Evolutionary conservation across 2,329 filamentous ascomycete genomes (phyloP).

Genomic region (Trichophyton benhamiae): DNA sequence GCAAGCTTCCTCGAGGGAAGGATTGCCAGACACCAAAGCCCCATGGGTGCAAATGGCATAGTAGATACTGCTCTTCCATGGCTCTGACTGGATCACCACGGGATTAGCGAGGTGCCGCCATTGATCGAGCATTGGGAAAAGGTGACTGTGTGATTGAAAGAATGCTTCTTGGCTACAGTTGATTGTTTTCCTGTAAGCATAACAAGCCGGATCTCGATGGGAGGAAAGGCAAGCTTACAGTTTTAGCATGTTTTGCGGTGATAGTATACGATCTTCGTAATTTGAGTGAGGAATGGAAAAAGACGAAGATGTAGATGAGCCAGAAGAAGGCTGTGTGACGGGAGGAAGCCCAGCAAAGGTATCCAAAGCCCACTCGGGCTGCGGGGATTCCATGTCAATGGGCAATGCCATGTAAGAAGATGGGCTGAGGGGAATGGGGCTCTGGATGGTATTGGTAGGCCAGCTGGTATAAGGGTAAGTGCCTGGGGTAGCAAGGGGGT

Average conservation of each 20-base stretch:
- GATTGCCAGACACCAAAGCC: slow-evolving; percentile 4
- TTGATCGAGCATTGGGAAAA: slow-evolving; percentile 6
- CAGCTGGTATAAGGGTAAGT: slow-evolving; percentile 2
- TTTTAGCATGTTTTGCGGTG: slow-evolving; percentile 3
- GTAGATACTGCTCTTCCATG: slow-evolving; percentile 7
- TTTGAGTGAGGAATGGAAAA: slow-evolving; percentile 2
- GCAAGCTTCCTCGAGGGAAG: slow-evolving; percentile 5
- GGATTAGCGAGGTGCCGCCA: slow-evolving; percentile 3
- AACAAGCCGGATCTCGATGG: neutral
- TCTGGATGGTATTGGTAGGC: neutral
- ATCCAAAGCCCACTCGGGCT: slow-evolving; percentile 3
- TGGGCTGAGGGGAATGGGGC: neutral
- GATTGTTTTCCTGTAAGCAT: neutral
- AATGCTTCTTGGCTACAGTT: slow-evolving; percentile 1
- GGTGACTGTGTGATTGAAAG: neutral
- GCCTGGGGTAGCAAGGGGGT: neutral
- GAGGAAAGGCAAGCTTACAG: neutral
- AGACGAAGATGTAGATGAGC: slow-evolving; percentile 2
- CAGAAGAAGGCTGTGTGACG: slow-evolving; percentile 1
- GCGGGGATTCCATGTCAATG: slow-evolving; percentile 5
- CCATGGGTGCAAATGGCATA: slow-evolving; percentile 6
- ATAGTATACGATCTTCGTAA: slow-evolving; percentile 2
- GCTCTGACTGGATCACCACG: slow-evolving; percentile 2
- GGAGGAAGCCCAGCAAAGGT: neutral
- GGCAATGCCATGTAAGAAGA: slow-evolving; percentile 1